These are phyloP conservation scores for Paramecium caudatum DNA, from an alignment of 73 alveolate species.

Conservation along the genomic window DNA sequence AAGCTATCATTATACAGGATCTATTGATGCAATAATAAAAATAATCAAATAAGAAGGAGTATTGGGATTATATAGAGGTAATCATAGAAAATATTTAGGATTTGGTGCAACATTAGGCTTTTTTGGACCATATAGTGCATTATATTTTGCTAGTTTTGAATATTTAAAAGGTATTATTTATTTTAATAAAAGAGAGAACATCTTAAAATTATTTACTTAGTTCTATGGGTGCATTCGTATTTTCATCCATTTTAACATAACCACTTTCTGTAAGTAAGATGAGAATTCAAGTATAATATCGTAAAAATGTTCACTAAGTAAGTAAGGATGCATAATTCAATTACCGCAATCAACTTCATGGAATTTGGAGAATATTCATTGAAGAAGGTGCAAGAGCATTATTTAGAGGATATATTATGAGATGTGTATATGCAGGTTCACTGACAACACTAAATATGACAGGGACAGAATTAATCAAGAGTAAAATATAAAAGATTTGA, in stretches of 20 bases:
- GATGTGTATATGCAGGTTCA: slow-evolving; percentile 67
- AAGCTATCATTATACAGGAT: slow-evolving; percentile 80
- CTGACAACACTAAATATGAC: slow-evolving; percentile 45
- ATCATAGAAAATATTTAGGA: neutral
- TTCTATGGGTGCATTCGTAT: slow-evolving; percentile 87
- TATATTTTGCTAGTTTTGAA: slow-evolving; percentile 94
- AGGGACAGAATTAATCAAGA: neutral
- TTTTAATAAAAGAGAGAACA: slow-evolving; percentile 40
- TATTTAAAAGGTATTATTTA: slow-evolving; percentile 74
- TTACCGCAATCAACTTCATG: slow-evolving; percentile 86
- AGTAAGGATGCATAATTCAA: slow-evolving; percentile 51
- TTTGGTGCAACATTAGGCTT: slow-evolving; percentile 94
- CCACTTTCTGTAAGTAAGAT: slow-evolving; percentile 96
- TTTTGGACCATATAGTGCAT: slow-evolving; percentile 97
- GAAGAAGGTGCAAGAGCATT: slow-evolving; percentile 84
- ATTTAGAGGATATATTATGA: slow-evolving; percentile 82
- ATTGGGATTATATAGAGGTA: slow-evolving; percentile 90
- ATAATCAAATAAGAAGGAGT: slow-evolving; percentile 92
- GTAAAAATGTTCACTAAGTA: slow-evolving; percentile 62
- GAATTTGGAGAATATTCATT: slow-evolving; percentile 75
- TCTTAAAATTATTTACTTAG: slow-evolving; percentile 9
- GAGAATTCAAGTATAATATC: slow-evolving; percentile 88
- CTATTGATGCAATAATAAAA: slow-evolving; percentile 84
- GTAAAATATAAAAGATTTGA: neutral
- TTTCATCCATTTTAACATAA: slow-evolving; percentile 88